These are phyloP conservation scores for Fraxinus albicans DNA, from an alignment of 305 asterid genomes.

Conservation along the genomic window DNA sequence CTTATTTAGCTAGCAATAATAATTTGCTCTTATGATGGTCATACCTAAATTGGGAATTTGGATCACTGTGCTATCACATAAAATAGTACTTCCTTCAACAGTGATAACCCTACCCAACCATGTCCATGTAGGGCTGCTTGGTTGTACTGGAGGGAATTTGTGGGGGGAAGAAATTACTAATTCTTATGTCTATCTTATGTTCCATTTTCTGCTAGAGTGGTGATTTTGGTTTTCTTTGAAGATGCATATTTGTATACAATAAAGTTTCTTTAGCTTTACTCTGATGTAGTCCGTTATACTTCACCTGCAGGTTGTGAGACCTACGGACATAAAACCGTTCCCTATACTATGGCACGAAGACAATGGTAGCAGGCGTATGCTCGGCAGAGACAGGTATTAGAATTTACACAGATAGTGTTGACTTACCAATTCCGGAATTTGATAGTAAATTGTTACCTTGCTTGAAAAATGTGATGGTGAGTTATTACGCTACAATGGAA, in stretches of 20 bases:
- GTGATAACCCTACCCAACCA: neutral
- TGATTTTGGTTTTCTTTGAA: neutral
- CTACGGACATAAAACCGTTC: slow-evolving; percentile 68
- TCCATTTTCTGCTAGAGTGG: neutral
- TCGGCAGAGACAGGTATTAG: slow-evolving; percentile 65
- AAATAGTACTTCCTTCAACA: neutral
- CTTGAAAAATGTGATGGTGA: neutral
- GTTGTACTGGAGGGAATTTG: neutral
- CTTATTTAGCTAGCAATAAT: neutral
- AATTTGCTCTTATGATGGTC: slow-evolving; percentile 14
- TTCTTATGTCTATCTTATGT: neutral
- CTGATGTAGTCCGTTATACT: slow-evolving; percentile 15
- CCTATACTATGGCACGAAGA: slow-evolving; percentile 96
- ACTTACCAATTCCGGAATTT: neutral
- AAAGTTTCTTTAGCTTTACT: slow-evolving; percentile 12
- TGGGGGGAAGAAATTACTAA: neutral
- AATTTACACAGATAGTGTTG: slow-evolving; percentile 6
- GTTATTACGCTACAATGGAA: neutral
- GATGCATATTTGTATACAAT: neutral
- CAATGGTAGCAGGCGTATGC: slow-evolving; percentile 60
- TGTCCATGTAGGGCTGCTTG: neutral
- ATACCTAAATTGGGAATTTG: neutral
- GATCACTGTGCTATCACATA: neutral
- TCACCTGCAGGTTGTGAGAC: slow-evolving; percentile 57
- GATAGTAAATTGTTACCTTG: neutral